Evolutionary conservation across 768 basidiomycete species (phyloP), one percentile per base, ranked within the genome.

Genomic region (Grammothele lineata): DNA sequence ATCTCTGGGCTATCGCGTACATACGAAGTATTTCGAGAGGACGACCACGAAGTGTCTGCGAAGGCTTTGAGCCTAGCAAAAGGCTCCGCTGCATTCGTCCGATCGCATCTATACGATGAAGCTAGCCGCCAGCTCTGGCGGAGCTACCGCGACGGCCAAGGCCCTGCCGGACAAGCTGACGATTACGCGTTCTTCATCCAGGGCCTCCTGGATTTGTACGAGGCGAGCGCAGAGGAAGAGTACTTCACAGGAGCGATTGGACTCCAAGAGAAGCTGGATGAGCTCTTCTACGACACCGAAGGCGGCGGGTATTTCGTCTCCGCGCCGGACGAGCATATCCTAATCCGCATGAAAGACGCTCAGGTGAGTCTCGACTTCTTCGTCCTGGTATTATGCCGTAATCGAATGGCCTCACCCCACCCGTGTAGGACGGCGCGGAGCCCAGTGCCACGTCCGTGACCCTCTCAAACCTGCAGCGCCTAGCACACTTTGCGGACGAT

Each of bases 241-340:
- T 61, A 69, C 37, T 47, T 62, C 6, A 11, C 56, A 3, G 66
- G 64, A 56, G 70, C 70, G 3, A 58, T 66, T 14, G 55, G 59
- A 4, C 55, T 72, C 24, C 70, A 72, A 48, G 57, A 57, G 33
- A 64, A 62, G 44, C 67, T 70, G 43, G 69, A 72, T 40, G 63
- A 66, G 50, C 52, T 70, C 5, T 72, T 72, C 54, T 68, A 63
- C 53, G 70, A 72, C 48, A 32, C 57, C 5, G 53, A 62, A n/a
- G 57, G 51, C n/a, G 66, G 68, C n/a, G 70, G 70, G 7, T 72
- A 70, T 54, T 72, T 63, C 44, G 64, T 66, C 3, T 65, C 63
- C 45, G 66, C 66, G 2, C 65, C 63, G 1, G 68, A 71, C 47
- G 54, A 51, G 34, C 60, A 64, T 39, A 68, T 70, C 34, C 54